Percentiles rank a stretch among this genome's conserved stretches.
Conservation (phyloP, 768 basidiomycete genomes). For the Tylopilus sp. region DNA sequence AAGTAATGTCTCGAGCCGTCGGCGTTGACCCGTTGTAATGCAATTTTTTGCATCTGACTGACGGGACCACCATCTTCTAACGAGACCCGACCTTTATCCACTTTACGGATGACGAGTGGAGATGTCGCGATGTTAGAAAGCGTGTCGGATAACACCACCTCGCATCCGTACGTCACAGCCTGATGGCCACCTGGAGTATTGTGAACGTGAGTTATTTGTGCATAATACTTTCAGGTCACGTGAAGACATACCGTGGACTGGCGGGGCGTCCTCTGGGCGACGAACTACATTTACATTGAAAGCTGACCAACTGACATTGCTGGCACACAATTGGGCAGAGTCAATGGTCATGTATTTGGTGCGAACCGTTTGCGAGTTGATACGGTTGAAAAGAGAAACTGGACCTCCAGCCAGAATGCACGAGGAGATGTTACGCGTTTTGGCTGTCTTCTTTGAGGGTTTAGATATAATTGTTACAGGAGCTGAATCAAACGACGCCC, state of each 20-base stretch:
- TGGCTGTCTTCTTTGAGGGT: constrained; percentile 95
- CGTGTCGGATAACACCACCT: constrained; percentile 81
- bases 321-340: constrained; percentile 78
- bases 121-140: constrained; percentile 84
- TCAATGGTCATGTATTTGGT: constrained; percentile 98
- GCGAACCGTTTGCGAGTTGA: constrained; percentile 94
- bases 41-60: constrained; percentile 96
- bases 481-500: constrained; percentile 90
- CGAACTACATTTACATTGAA: constrained; percentile 91
- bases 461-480: constrained; percentile 95
- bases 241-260: constrained; percentile 60
- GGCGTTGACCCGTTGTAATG: constrained; percentile 76
- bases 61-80: constrained; percentile 89
- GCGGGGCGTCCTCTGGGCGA: constrained; percentile 60
- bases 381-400: constrained; percentile 91
- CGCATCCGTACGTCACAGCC: constrained; percentile 89
- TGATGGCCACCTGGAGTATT: constrained; percentile 57
- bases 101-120: constrained; percentile 85
- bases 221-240: constrained; percentile 44
- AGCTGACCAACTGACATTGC: constrained; percentile 89
- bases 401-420: constrained; percentile 89
- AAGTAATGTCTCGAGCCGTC: constrained; percentile 86
- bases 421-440: constrained; percentile 87
- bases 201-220: constrained; percentile 38
- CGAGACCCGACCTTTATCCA: constrained; percentile 86